Evolutionary conservation across 2,329 filamentous ascomycete species (phyloP).

Genomic region (Trichocomaceae sp.): DNA sequence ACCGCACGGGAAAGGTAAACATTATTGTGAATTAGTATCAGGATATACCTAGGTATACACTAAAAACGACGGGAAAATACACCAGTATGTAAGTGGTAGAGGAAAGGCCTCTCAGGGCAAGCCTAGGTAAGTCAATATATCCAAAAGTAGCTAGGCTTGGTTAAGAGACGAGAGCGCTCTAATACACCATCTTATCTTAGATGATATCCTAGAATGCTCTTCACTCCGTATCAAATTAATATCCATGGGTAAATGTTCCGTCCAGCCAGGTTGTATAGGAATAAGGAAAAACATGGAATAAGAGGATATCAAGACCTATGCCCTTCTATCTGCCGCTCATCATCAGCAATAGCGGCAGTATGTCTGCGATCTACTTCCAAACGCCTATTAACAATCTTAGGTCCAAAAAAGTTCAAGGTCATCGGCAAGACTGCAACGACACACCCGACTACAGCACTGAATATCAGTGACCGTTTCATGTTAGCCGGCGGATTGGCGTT

Average conservation of each 20-base stretch:
- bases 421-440: conserved; percentile 62
- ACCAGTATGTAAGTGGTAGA: too few species aligned
- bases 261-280: too few species aligned
- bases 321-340: neutral
- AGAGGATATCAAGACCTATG: neutral
- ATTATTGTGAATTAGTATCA: neutral
- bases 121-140: too few species aligned
- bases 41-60: neutral
- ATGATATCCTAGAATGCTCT: too few species aligned
- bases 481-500: conserved; percentile 56
- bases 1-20: neutral
- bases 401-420: conserved; percentile 63
- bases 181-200: too few species aligned
- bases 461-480: conserved; percentile 70
- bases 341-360: neutral
- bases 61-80: too few species aligned
- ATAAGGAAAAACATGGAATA: neutral
- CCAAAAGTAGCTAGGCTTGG: too few species aligned
- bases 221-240: too few species aligned
- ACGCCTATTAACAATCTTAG: conserved; percentile 35
- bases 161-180: too few species aligned
- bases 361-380: conserved; percentile 28
- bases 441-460: conserved; percentile 66
- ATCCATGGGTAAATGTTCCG: too few species aligned
- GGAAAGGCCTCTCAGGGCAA: too few species aligned